Conservation (phyloP, 306 rosid species). For the Castanea mollissima region DNA sequence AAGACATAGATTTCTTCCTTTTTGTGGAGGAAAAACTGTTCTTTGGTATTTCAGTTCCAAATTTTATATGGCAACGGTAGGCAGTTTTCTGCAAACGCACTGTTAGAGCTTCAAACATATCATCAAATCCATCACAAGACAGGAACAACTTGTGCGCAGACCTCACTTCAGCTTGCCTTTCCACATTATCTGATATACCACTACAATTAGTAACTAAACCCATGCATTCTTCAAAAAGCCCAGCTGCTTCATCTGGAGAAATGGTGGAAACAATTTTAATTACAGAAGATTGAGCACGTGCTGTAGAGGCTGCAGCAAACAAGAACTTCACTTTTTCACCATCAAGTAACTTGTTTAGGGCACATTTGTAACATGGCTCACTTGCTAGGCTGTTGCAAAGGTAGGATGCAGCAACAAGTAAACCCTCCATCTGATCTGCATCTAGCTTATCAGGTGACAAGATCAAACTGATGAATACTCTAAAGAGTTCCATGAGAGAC, state of each 20-base stretch:
- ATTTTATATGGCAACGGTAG: conserved; percentile 74
- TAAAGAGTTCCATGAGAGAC: conserved; percentile 66
- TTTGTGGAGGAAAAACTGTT: conserved; percentile 41
- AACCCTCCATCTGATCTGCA: conserved; percentile 60
- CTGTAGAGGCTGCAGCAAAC: conserved; percentile 51
- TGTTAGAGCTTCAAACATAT: conserved; percentile 65
- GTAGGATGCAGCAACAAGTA: conserved; percentile 63
- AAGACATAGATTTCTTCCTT: conserved; percentile 44
- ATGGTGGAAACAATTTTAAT: conserved; percentile 62
- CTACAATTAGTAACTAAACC: conserved; percentile 54
- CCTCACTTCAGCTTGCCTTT: conserved; percentile 73
- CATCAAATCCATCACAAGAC: conserved; percentile 65
- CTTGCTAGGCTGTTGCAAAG: conserved; percentile 49
- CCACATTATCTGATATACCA: conserved; percentile 69
- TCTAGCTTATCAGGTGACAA: conserved; percentile 51
- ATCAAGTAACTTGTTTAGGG: conserved; percentile 59
- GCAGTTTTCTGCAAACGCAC: conserved; percentile 70
- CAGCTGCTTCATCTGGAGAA: conserved; percentile 56
- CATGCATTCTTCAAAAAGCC: conserved; percentile 66
- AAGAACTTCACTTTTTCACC: conserved; percentile 59
- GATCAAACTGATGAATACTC: conserved; percentile 52
- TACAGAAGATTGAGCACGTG: conserved; percentile 66
- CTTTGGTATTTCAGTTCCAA: conserved; percentile 56
- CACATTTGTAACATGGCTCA: conserved; percentile 45
- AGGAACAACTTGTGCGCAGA: conserved; percentile 77